Base-by-base conservation (phyloP, 1,139 yeast genomes). In the Suhomyces yuchorum region DNA sequence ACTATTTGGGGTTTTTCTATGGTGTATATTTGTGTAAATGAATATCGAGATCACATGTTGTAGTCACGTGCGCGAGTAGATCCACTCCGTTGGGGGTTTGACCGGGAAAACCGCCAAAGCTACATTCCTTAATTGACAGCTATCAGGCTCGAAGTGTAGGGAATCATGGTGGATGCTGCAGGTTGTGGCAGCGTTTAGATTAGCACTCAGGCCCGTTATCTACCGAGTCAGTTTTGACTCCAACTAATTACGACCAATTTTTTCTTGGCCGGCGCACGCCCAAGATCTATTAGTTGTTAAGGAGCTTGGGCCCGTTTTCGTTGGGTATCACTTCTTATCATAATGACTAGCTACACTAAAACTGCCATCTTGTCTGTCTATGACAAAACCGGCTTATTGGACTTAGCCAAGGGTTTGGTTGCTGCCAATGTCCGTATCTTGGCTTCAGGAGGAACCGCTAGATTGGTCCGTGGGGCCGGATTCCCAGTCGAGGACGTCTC, bases 371-470 rank as follows among this genome's bases (percentile, higher is more conserved):
- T 93, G 63, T 92, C 98, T 28, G 99, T 93, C 56, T 92, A 93
- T 73, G 97, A 93, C 75, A 93, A 93, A 74, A 93, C 99, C 44
- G 99, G 99, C 45, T 78, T 93, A 57, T 75, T 93, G 61, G 99
- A 93, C 71, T 81, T 93, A 56, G 98, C 98, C 59, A 93, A 93
- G 75, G 98, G 99, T 43, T 81, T 93, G 54, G 85, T 81, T 55
- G 87, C 86, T 61, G 87, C 91, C 70, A 82, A 90, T 57, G 97
- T 93, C 57, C 84, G 97, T 61, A 84, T 93, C 56, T 80, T 93
- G 52, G 99, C 98, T 43, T 90, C 97, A 37, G 99, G 99, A 52
- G 99, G 99, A 65, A 93, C 99, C 51, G 96, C 99, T 50, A 84
- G 81, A 64, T 78, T 93, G 78, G 85, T 93, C 51, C 87, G 97